Evolutionary conservation across 768 basidiomycete genomes (phyloP), one percentile per base, ranked within the genome.

Genomic region (Collybia nuda): DNA sequence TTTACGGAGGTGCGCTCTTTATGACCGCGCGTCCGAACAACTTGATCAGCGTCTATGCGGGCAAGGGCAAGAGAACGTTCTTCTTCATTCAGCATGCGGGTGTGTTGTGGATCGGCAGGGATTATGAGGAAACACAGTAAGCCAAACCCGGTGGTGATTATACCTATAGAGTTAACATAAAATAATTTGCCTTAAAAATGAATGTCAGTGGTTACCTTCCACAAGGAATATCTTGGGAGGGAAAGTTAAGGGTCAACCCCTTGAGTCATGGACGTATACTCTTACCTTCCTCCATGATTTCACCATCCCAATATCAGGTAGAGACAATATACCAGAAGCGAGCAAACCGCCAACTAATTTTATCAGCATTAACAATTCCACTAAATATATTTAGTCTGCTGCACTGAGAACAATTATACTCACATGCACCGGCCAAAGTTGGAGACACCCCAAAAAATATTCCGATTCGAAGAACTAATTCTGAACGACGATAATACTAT

Each of bases 181-280:
- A 41, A 48, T 4, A 18, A 6, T 36, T 6, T 24, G n/a, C 11
- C 26, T n/a, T n/a, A 3, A 21, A 14, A 14, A 7, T 12, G 26
- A 39, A 48, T 6, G 23, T 7, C 29, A n/a, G n/a, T n/a, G n/a
- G n/a, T n/a, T 49, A 69, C 72, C 75, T 67, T 76, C 74, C 35
- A 75, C 52, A 22, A 77, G 63, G 47, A 77, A 75, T 23, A 77
- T 72, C 59, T 76, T 39, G 35, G n/a, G 42, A 43, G n/a, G 6
- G 7, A 26, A 41, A 6, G 38, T 24, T 24, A 24, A 29, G 15
- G 11, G 17, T 38, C 26, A 40, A 24, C n/a, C 35, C 21, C 17
- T 18, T 22, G 18, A 19, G 19, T 5, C 32, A 9, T 26, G 12
- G 22, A 37, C 15, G 12, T 32, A 8, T 50, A 5, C 23, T 48